Evolutionary conservation across 495 filamentous ascomycete species (phyloP).

Genomic region (Lasiosphaeris hirsuta): DNA sequence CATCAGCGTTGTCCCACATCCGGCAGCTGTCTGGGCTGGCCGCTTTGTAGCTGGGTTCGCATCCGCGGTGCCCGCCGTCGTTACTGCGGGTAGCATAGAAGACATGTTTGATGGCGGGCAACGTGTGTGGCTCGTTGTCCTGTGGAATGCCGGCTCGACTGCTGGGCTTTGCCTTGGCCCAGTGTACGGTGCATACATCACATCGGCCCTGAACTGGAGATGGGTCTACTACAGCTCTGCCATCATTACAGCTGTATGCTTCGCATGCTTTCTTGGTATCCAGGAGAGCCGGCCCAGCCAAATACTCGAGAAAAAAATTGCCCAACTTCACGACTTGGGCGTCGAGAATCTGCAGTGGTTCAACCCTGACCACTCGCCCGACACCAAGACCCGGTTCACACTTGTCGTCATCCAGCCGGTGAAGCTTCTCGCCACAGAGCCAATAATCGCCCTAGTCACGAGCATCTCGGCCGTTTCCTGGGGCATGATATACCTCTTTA

Average conservation of each 20-base stretch:
- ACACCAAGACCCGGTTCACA: not conserved
- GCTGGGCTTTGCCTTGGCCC: slow-evolving; percentile 45
- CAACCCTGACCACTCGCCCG: slow-evolving; percentile 10
- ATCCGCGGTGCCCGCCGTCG: slow-evolving; percentile 49
- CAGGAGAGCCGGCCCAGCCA: slow-evolving; percentile 11
- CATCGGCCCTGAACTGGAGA: not conserved
- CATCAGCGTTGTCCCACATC: slow-evolving; percentile 37
- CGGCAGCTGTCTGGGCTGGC: slow-evolving; percentile 39
- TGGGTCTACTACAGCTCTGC: slow-evolving; percentile 12
- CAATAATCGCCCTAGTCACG: slow-evolving; percentile 33
- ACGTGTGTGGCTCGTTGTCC: slow-evolving; percentile 49
- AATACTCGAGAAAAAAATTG: slow-evolving; percentile 1
- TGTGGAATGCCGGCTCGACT: slow-evolving; percentile 45
- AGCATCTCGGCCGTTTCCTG: slow-evolving; percentile 37
- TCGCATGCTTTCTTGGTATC: not conserved
- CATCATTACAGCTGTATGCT: not conserved
- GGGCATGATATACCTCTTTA: slow-evolving; percentile 55
- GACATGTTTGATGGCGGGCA: slow-evolving; percentile 48
- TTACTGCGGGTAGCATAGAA: slow-evolving; percentile 52
- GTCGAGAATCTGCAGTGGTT: slow-evolving; percentile 8
- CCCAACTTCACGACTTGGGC: not conserved
- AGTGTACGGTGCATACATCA: slow-evolving; percentile 43
- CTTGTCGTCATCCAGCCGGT: slow-evolving; percentile 9
- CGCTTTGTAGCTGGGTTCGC: slow-evolving; percentile 46
- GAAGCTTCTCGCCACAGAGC: slow-evolving; percentile 33